phyloP scores from a whole-genome alignment of 2,329 filamentous ascomycete species.

The Aspergillus amoenus region DNA sequence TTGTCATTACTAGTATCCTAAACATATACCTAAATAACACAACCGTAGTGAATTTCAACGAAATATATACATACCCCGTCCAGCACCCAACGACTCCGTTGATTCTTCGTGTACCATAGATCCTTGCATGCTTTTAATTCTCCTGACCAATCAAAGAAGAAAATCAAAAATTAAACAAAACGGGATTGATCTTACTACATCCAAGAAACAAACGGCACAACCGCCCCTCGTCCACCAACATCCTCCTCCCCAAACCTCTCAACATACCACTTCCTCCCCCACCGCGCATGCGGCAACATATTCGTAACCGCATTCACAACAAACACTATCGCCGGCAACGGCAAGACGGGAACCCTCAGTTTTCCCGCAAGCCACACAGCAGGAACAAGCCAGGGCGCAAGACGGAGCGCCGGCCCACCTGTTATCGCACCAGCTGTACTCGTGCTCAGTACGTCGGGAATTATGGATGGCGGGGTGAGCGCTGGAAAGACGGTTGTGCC shows the following conservation, averaged over 20 bases:
- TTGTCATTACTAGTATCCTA: neutral
- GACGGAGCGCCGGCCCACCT: conserved; percentile 18
- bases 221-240: conserved; percentile 70
- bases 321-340: conserved; percentile 74
- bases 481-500: conserved; percentile 35
- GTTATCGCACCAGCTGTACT: neutral
- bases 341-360: conserved; percentile 50
- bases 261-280: conserved; percentile 82
- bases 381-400: conserved; percentile 39
- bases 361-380: conserved; percentile 27
- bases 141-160: neutral
- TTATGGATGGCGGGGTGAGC: neutral
- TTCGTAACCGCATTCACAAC: conserved; percentile 82
- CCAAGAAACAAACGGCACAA: conserved; percentile 58
- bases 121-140: neutral
- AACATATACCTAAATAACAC: no score
- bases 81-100: neutral
- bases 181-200: conserved; percentile 22
- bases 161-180: neutral
- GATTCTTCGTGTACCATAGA: neutral
- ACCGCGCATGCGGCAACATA: conserved; percentile 84
- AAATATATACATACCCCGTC: neutral
- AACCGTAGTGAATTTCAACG: neutral
- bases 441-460: neutral
- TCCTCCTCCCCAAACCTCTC: conserved; percentile 76